phyloP scores from a whole-genome alignment of 805 yeast species.

The Cyberlindnera xylosilytica region DNA sequence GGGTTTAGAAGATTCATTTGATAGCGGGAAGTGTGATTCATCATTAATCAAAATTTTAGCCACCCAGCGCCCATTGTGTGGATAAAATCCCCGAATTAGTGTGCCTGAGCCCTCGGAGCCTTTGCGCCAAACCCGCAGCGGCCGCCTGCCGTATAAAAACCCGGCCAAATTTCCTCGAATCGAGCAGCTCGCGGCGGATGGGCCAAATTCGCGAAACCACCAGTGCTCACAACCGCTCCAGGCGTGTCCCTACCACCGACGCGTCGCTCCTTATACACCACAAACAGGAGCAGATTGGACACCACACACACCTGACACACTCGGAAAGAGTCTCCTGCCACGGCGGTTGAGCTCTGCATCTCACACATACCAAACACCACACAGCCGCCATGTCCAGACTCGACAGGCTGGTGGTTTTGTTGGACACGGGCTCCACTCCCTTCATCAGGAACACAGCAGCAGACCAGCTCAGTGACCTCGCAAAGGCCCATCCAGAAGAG shows the following conservation, averaged over 20 bases:
- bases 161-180: constrained; percentile 14
- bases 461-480: constrained; percentile 91
- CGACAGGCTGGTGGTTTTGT: constrained; percentile 42
- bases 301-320: too few relatives aligned
- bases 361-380: not conserved
- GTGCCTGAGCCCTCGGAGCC: constrained; percentile 5
- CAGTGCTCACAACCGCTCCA: constrained; percentile 3
- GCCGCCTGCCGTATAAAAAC: constrained; percentile 16
- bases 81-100: not conserved
- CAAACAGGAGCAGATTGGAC: not conserved
- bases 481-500: constrained; percentile 93
- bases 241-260: constrained; percentile 4
- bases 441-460: constrained; percentile 95
- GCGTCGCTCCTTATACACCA: not conserved
- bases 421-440: constrained; percentile 94
- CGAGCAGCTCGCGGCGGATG: too few relatives aligned
- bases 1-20: too few relatives aligned
- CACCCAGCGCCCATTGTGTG: not conserved
- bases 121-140: constrained; percentile 2
- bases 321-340: too few relatives aligned
- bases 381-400: constrained; percentile 33
- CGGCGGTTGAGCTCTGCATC: constrained; percentile 1
- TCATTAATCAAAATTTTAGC: too few relatives aligned
- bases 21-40: too few relatives aligned
- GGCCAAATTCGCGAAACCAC: not conserved